Evolutionary conservation across 2,329 filamentous ascomycete genomes (phyloP), one percentile per base, ranked within the genome.

Genomic region (Alternaria gaisen): DNA sequence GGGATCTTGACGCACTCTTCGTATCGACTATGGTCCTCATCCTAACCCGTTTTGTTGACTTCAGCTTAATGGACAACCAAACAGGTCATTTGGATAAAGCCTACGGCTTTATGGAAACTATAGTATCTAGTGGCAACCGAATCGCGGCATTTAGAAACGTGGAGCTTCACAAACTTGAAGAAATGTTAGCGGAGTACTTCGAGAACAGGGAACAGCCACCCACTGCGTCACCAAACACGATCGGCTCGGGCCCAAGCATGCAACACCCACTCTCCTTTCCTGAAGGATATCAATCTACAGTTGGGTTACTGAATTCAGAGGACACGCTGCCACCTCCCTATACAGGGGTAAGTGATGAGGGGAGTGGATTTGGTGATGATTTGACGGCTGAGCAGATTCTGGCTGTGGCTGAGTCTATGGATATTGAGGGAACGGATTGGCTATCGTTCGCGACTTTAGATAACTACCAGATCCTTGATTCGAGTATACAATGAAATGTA

Each of bases 321-420:
- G 65, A 58, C 43, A 38, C 57, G 18, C 44, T 67, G 36, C 60
- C 65, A 3, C 56, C 66, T 11, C 56, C 54, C 14, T 70, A 72
- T 46, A 61, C 64, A 16, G 58, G 66, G 5, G 51, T 72, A 20
- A 70, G 69, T 50, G 63, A 71, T 24, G 64, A 70, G 43, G 63
- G 71, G n/a, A 69, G 69, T 55, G 70, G 66, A 3, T 70, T 73
- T 30, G 76, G 77, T 20, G 73, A 77, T 18, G 80, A 79, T 36
- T 67, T 84, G 12, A 83, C 81, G 0, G 79, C 80, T 2, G 81
- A 79, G 2, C 81, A 84, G 52, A 82, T 84, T 40, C 77, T 84
- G 62, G 82, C 81, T 3, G 78, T 84, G 60, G 82, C 82, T 0
- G 81, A 84, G 46, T 83, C 81, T 12, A 83, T 85, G 56, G 83